Conservation (phyloP, 352 stramenopile genomes). For the Phytophthora sp. region DNA sequence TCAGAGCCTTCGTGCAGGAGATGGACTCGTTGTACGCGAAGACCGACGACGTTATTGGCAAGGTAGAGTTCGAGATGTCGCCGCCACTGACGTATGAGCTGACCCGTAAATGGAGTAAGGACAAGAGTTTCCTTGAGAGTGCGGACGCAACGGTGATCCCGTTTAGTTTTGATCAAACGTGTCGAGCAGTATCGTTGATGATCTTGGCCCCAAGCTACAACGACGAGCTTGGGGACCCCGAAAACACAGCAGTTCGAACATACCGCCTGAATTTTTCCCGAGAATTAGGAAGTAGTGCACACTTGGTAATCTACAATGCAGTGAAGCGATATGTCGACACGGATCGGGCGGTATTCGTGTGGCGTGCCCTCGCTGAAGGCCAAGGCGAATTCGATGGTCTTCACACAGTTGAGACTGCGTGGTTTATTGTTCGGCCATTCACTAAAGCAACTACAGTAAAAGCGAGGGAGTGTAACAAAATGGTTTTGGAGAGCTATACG, state of each 20-base stretch:
- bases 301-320: conserved; percentile 29
- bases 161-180: conserved; percentile 27
- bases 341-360: conserved; percentile 56
- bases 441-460: not conserved
- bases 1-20: conserved; percentile 31
- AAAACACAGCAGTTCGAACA: conserved; percentile 19
- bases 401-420: conserved; percentile 59
- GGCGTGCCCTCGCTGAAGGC: conserved; percentile 46
- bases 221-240: conserved; percentile 18
- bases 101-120: conserved; percentile 16
- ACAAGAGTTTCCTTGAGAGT: conserved; percentile 26
- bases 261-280: conserved; percentile 21
- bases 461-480: not conserved
- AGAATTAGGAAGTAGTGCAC: conserved; percentile 12
- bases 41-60: conserved; percentile 20
- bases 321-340: conserved; percentile 48
- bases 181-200: conserved; percentile 28
- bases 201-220: conserved; percentile 23
- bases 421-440: conserved; percentile 36
- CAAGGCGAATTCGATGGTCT: conserved; percentile 39
- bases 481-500: conserved; percentile 28
- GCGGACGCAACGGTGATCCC: conserved; percentile 27
- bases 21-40: conserved; percentile 30
- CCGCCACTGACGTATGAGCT: conserved; percentile 24
- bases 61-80: conserved; percentile 15